Conservation (phyloP, 768 basidiomycete species). For the Xerocomellus chrysenteron region DNA sequence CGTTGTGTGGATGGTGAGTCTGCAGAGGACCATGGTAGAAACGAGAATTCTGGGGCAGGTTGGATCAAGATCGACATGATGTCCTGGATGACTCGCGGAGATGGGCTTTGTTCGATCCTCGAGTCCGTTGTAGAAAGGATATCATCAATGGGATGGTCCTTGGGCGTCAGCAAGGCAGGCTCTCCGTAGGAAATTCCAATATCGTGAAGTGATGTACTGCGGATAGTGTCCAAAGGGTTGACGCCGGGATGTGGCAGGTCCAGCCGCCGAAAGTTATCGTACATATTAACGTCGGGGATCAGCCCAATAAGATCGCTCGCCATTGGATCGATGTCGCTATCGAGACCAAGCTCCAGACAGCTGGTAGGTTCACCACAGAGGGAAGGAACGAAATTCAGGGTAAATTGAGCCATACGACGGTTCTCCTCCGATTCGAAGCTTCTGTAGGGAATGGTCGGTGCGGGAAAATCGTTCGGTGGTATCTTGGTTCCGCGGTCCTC, state of each 20-base stretch:
- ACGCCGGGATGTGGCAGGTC: slow-evolving; percentile 29
- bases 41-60: slow-evolving; percentile 14
- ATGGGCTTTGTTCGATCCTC: slow-evolving; percentile 18
- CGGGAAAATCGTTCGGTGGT: not conserved
- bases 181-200: not conserved
- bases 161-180: not conserved
- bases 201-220: slow-evolving; percentile 2
- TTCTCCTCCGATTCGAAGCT: not conserved
- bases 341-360: slow-evolving; percentile 2
- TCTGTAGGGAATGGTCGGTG: not conserved
- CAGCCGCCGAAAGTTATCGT: slow-evolving; percentile 20
- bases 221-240: slow-evolving; percentile 41
- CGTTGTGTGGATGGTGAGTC: not conserved
- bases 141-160: not conserved
- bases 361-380: not conserved
- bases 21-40: slow-evolving; percentile 3
- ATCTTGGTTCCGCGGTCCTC: not conserved
- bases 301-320: slow-evolving; percentile 22
- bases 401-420: not conserved
- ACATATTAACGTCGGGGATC: slow-evolving; percentile 38
- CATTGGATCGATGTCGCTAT: slow-evolving; percentile 8
- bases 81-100: slow-evolving; percentile 30
- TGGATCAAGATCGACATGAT: slow-evolving; percentile 31
- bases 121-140: not conserved
- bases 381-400: not conserved